These are phyloP conservation scores for Claviceps sp. DNA, from an alignment of 2,329 filamentous ascomycete genomes.

Conservation along the genomic window DNA sequence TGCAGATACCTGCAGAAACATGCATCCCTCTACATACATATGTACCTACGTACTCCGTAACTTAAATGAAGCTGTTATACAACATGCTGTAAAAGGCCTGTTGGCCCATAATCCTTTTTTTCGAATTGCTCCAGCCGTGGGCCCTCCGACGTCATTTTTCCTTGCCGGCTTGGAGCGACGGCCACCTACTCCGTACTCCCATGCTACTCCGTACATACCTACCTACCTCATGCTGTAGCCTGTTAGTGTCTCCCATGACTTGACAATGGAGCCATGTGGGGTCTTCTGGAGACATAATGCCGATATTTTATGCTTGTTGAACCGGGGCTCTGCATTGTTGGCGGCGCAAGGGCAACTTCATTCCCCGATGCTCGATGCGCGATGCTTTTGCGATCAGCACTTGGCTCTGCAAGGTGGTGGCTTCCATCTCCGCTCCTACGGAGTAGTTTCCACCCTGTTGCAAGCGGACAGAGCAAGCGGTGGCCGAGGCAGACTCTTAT, in stretches of 20 bases:
- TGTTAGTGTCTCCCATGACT: background rate
- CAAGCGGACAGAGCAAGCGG: too few relatives aligned
- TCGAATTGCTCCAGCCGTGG: too few relatives aligned
- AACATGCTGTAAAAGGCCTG: too few relatives aligned
- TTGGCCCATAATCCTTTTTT: too few relatives aligned
- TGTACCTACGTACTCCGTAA: too few relatives aligned
- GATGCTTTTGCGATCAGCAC: background rate
- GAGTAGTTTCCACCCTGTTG: background rate
- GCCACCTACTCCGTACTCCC: too few relatives aligned
- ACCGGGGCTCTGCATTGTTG: background rate
- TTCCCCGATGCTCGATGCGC: background rate
- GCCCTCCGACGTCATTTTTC: too few relatives aligned
- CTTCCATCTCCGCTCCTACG: background rate
- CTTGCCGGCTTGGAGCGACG: too few relatives aligned
- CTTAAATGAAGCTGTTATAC: too few relatives aligned
- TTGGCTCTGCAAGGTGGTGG: background rate
- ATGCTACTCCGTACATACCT: too few relatives aligned
- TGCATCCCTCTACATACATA: too few relatives aligned
- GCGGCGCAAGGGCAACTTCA: background rate
- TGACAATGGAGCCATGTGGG: slow-evolving; percentile 1
- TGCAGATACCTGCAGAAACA: background rate
- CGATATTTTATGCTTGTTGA: background rate
- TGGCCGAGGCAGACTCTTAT: too few relatives aligned
- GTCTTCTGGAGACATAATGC: background rate
- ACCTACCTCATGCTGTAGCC: background rate